A percentile compares a stretch with the other conserved stretches of the same genome.
Conservation (phyloP, 1,139 yeast genomes). For the Candida tetrigidarum region DNA sequence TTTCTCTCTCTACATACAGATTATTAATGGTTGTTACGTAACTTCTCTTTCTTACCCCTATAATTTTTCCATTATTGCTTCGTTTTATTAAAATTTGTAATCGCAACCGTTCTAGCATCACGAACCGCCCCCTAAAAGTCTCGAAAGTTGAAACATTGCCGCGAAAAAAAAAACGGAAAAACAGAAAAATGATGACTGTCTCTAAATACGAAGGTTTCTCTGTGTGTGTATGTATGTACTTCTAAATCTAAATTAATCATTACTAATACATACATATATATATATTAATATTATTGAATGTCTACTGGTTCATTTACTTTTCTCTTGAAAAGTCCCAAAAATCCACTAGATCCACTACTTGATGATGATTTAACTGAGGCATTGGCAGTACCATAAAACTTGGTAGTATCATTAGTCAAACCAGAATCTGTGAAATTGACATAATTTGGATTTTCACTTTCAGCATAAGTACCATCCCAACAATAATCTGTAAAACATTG, state of each 20-base stretch:
- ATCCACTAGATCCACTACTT: conserved; percentile 4
- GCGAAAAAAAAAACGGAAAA: neutral
- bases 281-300: too few relatives aligned
- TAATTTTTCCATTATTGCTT: neutral
- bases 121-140: too few relatives aligned
- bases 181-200: neutral
- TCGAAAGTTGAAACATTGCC: too few relatives aligned
- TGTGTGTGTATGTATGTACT: too few relatives aligned
- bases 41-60: too few relatives aligned
- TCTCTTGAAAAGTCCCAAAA: conserved; percentile 9
- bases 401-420: conserved; percentile 28
- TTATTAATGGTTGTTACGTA: too few relatives aligned
- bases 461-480: conserved; percentile 64
- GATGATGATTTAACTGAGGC: conserved; percentile 4
- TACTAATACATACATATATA: conserved; percentile 2
- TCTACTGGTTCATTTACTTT: neutral
- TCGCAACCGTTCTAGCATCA: conserved; percentile 1
- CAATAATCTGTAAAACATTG: conserved; percentile 76
- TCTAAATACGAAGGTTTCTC: too few relatives aligned
- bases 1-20: too few relatives aligned
- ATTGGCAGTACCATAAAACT: conserved; percentile 14
- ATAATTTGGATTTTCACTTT: conserved; percentile 12
- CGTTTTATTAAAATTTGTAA: neutral
- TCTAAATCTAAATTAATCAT: neutral
- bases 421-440: conserved; percentile 35